Conservation (phyloP, 495 filamentous ascomycete species). For the Hyaloscypha variabilis region DNA sequence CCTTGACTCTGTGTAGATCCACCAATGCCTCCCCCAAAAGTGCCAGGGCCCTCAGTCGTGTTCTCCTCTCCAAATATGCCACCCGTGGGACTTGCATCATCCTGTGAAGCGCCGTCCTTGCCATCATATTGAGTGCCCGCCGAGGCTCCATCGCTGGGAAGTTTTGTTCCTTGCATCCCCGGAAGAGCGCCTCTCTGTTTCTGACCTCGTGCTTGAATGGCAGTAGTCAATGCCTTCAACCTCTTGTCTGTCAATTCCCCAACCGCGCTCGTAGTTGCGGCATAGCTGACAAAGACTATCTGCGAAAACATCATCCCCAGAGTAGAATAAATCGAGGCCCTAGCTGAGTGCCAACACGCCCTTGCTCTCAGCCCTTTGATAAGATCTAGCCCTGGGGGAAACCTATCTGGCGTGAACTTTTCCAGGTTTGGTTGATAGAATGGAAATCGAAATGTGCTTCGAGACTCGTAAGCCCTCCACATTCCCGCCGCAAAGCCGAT, state of each 20-base stretch:
- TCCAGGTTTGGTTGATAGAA: conserved; percentile 28
- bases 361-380: conserved; percentile 10
- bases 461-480: conserved; percentile 22
- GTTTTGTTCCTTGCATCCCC: not conserved
- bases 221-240: conserved; percentile 21
- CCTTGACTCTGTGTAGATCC: not conserved
- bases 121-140: not conserved
- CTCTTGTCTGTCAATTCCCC: conserved; percentile 24
- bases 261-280: conserved; percentile 17
- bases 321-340: conserved; percentile 14
- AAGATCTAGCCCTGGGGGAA: not conserved
- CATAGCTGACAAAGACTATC: conserved; percentile 24
- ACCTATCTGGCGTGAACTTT: conserved; percentile 22
- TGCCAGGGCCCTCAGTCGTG: not conserved
- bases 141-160: not conserved
- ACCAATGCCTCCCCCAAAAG: not conserved
- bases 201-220: conserved; percentile 3
- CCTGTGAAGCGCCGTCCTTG: not conserved
- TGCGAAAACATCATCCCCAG: conserved; percentile 10
- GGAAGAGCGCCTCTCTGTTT: not conserved
- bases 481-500: conserved; percentile 20
- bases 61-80: conserved; percentile 21
- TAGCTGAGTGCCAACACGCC: conserved; percentile 18
- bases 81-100: conserved; percentile 34
- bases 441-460: conserved; percentile 27